Evolutionary conservation across 306 rosid genomes (phyloP), one percentile per base, ranked within the genome.

Genomic region (Prunus kanzakura): DNA sequence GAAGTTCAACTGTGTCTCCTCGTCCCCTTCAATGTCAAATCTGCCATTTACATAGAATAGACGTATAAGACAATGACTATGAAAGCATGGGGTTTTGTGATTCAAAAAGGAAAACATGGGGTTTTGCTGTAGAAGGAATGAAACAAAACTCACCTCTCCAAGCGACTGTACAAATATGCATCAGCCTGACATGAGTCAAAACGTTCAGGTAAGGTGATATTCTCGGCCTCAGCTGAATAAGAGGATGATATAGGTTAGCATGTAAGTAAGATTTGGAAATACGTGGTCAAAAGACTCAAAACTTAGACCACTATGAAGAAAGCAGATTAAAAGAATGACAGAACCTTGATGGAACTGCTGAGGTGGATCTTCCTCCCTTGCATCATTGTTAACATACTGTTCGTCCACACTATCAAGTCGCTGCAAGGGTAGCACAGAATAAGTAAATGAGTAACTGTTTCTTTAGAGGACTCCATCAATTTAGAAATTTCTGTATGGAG

Each of bases 381-480:
- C 76, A 35, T 78, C 85, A 27, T 75, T 81, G 29, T 43, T 70
- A 65, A 76, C 64, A 74, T 73, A 82, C 9, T 83, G 76, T 80
- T 87, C 97, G 66, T 87, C 89, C 50, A 94, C 84, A 38, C 81
- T 79, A 71, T 91, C 98, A 77, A 94, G 93, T 69, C 85, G 86
- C 98, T 92, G 83, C 82, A 84, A 75, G 84, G 45, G 74, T 56
- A 76, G 61, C 2, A 35, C 43, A 82, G 38, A 68, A 30, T 18
- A 73, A 62, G 54, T 75, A 61, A 77, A 76, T 64, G 30, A 27
- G 58, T 61, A 62, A 69, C 23, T 52, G 16, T 32, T 32, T 32
- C 38, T 32, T 32, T 47, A 69, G 62, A 6, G 60, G 52, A 57
- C 70, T 76, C 80, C 25, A 58, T 49, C 22, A 32, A 13, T 32